Evolutionary conservation across 2,329 filamentous ascomycete genomes (phyloP), one percentile per base, ranked within the genome.

Genomic region (Penicillium sp.): DNA sequence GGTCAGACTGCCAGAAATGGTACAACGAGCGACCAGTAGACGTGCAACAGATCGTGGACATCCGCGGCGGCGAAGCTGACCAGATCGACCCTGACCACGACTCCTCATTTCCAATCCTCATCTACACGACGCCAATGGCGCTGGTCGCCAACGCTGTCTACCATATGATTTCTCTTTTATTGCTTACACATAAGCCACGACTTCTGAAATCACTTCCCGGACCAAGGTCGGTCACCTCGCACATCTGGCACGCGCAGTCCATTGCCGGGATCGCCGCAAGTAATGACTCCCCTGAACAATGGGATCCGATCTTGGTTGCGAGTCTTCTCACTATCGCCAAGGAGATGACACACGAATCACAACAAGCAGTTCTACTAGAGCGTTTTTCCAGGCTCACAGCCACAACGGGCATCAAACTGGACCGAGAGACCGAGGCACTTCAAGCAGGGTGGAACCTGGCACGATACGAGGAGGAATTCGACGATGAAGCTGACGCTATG

Each of bases 201-300:
- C 58, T 67, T 6, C 20, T 67, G 5, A 67, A 68, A 31, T 60
- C 64, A 5, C 46, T 68, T 4, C 57, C 64, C 0, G 65, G 65
- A 5, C 62, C 65, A 4, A 53, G 62, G 7, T 63, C 59, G 14
- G 62, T 66, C 16, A 62, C 64, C 0, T 68, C 65, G 9, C 59
- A 64, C 26, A 66, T 68, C 34, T 68, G 65, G 65, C 64, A 68
- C 49, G 65, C 64, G 3, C 65, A 68, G 31, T 61, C 63, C 0
- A 67, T 68, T 5, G 62, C 63, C 5, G 65, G 65, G 3, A 65
- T 67, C 5, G 59, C 60, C 5, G 56, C 60, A 10, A 66, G 63
- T n/a, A 67, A 67, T 50, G 65, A 67, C 9, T 65, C 63, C 1
- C 55, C 55, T 0, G 63, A 67, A 34, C 65, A 67, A 46, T 67